A percentile compares a stretch with the other conserved stretches of the same genome.
phyloP scores from a whole-genome alignment of 371 early-diverging fungal genomes.

The Rhizopus microsporus region DNA sequence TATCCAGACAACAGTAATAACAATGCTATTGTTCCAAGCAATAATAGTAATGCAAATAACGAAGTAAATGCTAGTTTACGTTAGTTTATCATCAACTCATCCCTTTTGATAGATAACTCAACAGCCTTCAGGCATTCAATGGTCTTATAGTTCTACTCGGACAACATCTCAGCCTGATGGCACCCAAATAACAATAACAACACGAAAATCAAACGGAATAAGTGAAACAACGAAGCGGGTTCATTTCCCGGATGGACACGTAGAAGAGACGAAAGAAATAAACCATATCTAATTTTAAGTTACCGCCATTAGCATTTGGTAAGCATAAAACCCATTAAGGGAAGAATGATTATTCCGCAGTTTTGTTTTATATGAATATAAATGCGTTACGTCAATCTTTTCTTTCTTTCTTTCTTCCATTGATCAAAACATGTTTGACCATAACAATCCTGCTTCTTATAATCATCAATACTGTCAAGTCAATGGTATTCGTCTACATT shows the following conservation, averaged over 20 bases:
- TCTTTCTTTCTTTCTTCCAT: background rate
- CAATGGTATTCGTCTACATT: slow-evolving; percentile 58
- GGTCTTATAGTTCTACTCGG: slow-evolving; percentile 35
- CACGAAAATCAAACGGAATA: slow-evolving; percentile 33
- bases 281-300: background rate
- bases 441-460: slow-evolving; percentile 43
- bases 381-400: background rate
- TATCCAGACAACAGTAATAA: background rate
- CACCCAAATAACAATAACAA: slow-evolving; percentile 34
- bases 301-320: background rate
- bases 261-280: slow-evolving; percentile 32
- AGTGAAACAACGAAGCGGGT: slow-evolving; percentile 39
- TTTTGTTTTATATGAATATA: background rate
- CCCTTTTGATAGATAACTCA: background rate
- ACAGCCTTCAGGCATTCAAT: slow-evolving; percentile 7
- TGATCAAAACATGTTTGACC: slow-evolving; percentile 25
- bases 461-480: slow-evolving; percentile 40
- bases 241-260: slow-evolving; percentile 37
- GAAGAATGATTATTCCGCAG: background rate
- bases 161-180: slow-evolving; percentile 36
- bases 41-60: background rate
- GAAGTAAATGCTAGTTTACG: background rate
- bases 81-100: background rate
- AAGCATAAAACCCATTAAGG: background rate
- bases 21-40: background rate